Evolutionary conservation across 805 yeast species (phyloP).

Genomic region (Ogataea trehalophila): DNA sequence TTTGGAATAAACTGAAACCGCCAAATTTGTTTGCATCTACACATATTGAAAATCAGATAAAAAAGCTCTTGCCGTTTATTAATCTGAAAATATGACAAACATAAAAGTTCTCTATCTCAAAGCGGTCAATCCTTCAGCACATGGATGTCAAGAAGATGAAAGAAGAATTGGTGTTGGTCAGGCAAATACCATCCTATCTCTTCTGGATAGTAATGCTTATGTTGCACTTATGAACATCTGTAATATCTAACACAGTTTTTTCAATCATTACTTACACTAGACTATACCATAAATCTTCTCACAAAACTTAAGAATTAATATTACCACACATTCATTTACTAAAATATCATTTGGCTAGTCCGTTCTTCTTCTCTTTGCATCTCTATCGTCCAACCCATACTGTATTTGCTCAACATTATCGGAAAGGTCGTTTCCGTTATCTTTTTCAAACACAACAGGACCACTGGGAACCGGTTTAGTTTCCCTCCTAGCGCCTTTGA

Average conservation of each 20-base stretch:
- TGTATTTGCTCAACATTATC: not conserved
- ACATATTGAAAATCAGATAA: slow-evolving; percentile 21
- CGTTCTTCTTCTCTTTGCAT: slow-evolving; percentile 2
- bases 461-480: slow-evolving; percentile 8
- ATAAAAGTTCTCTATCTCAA: slow-evolving; percentile 4
- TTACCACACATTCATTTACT: no score
- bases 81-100: slow-evolving; percentile 2
- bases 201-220: no score
- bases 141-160: not conserved
- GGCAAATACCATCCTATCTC: no score
- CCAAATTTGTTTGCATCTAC: slow-evolving; percentile 37
- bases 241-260: no score
- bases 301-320: no score
- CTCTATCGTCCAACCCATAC: slow-evolving; percentile 8
- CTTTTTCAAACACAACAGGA: slow-evolving; percentile 26
- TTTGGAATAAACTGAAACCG: slow-evolving; percentile 37
- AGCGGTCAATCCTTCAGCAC: not conserved
- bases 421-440: slow-evolving; percentile 3
- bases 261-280: no score
- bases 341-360: not conserved
- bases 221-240: no score
- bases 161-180: no score
- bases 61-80: slow-evolving; percentile 3
- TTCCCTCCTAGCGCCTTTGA: slow-evolving; percentile 1
- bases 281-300: no score